Percentiles rank a stretch among this genome's conserved stretches.
phyloP scores from a whole-genome alignment of 768 basidiomycete species.

The Pleurotus djamor region DNA sequence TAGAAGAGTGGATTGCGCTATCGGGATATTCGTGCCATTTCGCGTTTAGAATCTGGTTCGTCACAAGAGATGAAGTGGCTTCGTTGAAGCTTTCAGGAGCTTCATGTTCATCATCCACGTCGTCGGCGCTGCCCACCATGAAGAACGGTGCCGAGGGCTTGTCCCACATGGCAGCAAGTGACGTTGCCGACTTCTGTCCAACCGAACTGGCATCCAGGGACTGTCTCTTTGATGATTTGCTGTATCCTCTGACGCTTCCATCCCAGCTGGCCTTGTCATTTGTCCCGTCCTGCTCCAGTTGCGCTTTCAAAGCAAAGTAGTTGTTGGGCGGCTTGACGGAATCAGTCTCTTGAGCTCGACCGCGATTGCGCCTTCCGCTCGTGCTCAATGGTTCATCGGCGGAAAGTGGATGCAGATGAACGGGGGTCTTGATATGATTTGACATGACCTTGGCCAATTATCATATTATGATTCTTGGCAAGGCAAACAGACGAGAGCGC shows the following conservation, averaged over 20 bases:
- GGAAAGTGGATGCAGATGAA: conserved; percentile 72
- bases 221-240: conserved; percentile 34
- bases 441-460: conserved; percentile 3
- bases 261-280: conserved; percentile 33
- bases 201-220: conserved; percentile 14
- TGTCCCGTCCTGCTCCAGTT: conserved; percentile 46
- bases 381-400: conserved; percentile 41
- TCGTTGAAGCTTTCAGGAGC: conserved; percentile 8
- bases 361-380: conserved; percentile 39
- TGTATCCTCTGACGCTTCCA: conserved; percentile 56
- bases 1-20: conserved; percentile 63
- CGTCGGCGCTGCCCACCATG: conserved; percentile 36
- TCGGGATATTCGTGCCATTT: conserved; percentile 81
- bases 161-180: conserved; percentile 41
- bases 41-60: conserved; percentile 55
- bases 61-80: conserved; percentile 23
- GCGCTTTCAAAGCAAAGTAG: conserved; percentile 63
- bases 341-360: conserved; percentile 28
- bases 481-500: background rate
- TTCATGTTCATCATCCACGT: background rate
- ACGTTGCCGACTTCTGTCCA: conserved; percentile 26
- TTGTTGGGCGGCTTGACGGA: conserved; percentile 34
- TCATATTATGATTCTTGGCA: background rate
- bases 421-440: conserved; percentile 47
- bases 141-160: conserved; percentile 30